Conservation (phyloP, 257 asterid species). For the Linderniella brevidens region DNA sequence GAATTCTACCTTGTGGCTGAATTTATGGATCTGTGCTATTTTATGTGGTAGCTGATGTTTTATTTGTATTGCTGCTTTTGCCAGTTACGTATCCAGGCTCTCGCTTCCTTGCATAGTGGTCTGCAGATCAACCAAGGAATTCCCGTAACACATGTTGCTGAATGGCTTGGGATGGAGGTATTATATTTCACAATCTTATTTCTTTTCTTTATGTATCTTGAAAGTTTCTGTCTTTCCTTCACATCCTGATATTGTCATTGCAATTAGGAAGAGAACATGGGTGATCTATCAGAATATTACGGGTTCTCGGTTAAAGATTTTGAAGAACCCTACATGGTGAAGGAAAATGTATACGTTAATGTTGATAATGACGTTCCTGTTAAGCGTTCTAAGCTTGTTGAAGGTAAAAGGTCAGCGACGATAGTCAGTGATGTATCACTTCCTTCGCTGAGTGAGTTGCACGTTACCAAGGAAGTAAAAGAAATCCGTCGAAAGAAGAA, state of each 20-base stretch:
- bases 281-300: slow-evolving; percentile 53
- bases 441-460: slow-evolving; percentile 25
- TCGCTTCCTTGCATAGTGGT: slow-evolving; percentile 82
- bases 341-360: slow-evolving; percentile 61
- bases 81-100: slow-evolving; percentile 88
- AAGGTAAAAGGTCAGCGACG: slow-evolving; percentile 47
- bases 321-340: slow-evolving; percentile 95
- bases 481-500: slow-evolving; percentile 16
- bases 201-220: slow-evolving; percentile 10
- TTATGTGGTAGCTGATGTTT: slow-evolving; percentile 7
- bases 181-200: slow-evolving; percentile 9
- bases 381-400: slow-evolving; percentile 72
- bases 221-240: slow-evolving; percentile 7
- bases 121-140: slow-evolving; percentile 91
- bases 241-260: slow-evolving; percentile 9
- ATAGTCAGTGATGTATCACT: slow-evolving; percentile 44
- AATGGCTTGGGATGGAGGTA: slow-evolving; percentile 99
- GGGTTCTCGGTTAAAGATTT: slow-evolving; percentile 74
- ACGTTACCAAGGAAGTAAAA: slow-evolving; percentile 17
- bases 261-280: slow-evolving; percentile 74
- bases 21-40: background rate
- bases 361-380: slow-evolving; percentile 70
- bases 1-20: background rate
- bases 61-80: slow-evolving; percentile 16
- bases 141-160: slow-evolving; percentile 58